These are phyloP conservation scores for Geranium rotundifolium DNA, from an alignment of 345 rosid species.

Conservation along the genomic window DNA sequence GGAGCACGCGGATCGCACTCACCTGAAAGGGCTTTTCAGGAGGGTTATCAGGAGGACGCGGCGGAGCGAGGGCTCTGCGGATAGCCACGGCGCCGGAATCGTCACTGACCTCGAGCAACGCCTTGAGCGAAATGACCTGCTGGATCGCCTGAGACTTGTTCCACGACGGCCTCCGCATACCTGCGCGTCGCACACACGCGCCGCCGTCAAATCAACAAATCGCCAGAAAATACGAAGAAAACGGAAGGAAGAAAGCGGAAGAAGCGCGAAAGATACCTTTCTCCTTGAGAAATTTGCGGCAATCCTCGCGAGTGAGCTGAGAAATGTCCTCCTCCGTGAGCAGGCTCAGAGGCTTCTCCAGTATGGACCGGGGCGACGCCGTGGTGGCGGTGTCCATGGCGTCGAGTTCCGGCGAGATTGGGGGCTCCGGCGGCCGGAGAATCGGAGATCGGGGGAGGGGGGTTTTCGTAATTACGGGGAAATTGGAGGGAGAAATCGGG, in stretches of 20 bases:
- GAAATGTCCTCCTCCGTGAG: conserved; percentile 94
- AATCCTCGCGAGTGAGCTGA: conserved; percentile 92
- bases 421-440: not conserved
- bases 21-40: conserved; percentile 11
- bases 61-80: conserved; percentile 46
- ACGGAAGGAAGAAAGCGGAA: not conserved
- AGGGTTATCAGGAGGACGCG: conserved; percentile 18
- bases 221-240: conserved; percentile 3
- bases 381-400: conserved; percentile 33
- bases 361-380: conserved; percentile 45
- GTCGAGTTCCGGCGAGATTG: conserved; percentile 13
- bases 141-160: conserved; percentile 98
- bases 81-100: conserved; percentile 65
- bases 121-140: conserved; percentile 81
- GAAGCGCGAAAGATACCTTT: conserved; percentile 33
- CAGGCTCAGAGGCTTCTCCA: conserved; percentile 66
- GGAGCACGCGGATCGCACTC: not conserved
- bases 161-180: conserved; percentile 96
- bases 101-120: conserved; percentile 46
- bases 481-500: not conserved
- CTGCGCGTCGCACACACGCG: conserved; percentile 20
- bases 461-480: not conserved
- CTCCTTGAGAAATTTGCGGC: conserved; percentile 82
- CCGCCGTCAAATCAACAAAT: no score
- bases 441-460: not conserved